phyloP scores from a whole-genome alignment of 2,329 filamentous ascomycete species.

The Aspergillus sp. region DNA sequence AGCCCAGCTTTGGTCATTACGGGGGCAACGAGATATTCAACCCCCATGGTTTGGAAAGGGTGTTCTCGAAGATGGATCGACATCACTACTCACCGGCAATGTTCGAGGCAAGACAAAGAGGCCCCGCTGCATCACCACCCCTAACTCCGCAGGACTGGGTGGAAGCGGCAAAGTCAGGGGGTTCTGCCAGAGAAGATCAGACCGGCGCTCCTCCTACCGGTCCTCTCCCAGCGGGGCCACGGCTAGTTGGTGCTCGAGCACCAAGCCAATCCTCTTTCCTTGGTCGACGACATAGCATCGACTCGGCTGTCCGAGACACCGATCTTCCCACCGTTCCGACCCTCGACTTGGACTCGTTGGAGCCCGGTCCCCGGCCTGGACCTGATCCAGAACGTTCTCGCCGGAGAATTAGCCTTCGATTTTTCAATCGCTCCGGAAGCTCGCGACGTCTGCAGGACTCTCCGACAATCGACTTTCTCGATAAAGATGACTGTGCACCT shows the following conservation, averaged over 20 bases:
- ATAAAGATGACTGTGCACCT: conserved; percentile 33
- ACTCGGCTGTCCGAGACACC: conserved; percentile 24
- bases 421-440: conserved; percentile 32
- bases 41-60: conserved; percentile 19
- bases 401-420: conserved; percentile 37
- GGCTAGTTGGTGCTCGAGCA: conserved; percentile 15
- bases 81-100: conserved; percentile 19
- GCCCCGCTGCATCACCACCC: conserved; percentile 26
- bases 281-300: conserved; percentile 27
- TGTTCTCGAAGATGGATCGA: conserved; percentile 23
- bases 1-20: conserved; percentile 22
- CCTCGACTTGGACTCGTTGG: conserved; percentile 28
- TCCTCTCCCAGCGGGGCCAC: conserved; percentile 9
- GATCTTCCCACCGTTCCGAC: conserved; percentile 28
- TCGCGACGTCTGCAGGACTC: conserved; percentile 27
- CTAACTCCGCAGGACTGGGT: conserved; percentile 45
- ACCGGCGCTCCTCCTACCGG: conserved; percentile 21
- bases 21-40: conserved; percentile 22
- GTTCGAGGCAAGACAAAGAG: conserved; percentile 8
- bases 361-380: conserved; percentile 15
- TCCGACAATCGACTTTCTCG: conserved; percentile 23
- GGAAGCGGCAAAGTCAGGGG: conserved; percentile 32
- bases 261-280: conserved; percentile 27
- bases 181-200: conserved; percentile 3
- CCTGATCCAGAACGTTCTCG: conserved; percentile 23